phyloP scores from a whole-genome alignment of 208 protist species.

The Crithidia sp. region DNA sequence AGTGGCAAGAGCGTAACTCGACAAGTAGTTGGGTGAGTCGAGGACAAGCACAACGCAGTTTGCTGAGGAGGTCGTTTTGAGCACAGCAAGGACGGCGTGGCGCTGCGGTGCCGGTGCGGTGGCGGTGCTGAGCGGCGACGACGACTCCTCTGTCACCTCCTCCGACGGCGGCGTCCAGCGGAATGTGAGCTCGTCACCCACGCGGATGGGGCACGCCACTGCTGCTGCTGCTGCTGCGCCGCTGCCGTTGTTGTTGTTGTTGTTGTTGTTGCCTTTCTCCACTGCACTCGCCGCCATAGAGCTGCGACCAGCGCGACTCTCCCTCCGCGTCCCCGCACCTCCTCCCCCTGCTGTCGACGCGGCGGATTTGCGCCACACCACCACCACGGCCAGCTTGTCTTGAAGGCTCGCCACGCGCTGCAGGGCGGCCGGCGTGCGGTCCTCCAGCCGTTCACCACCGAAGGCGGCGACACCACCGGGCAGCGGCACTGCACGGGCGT shows the following conservation, averaged over 20 bases:
- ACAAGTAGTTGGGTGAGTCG: constrained; percentile 17
- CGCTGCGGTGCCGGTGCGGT: constrained; percentile 13
- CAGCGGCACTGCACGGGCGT: constrained; percentile 12
- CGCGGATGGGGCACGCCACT: constrained; percentile 11
- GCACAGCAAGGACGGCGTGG: constrained; percentile 13
- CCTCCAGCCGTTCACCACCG: constrained; percentile 7
- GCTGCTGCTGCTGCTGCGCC: neutral
- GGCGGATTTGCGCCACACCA: neutral
- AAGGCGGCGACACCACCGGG: constrained; percentile 28
- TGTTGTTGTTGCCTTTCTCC: neutral
- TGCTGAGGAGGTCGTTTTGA: constrained; percentile 7
- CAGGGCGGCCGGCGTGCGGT: constrained; percentile 4
- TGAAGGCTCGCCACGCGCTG: neutral
- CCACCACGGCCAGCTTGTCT: constrained; percentile 11
- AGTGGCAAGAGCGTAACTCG: neutral
- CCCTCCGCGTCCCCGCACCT: too few species aligned
- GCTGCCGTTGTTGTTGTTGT: neutral
- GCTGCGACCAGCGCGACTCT: too few species aligned
- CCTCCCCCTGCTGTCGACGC: neutral
- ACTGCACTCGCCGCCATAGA: neutral
- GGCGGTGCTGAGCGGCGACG: neutral
- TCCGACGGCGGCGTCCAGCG: constrained; percentile 1
- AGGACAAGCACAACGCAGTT: constrained; percentile 26
- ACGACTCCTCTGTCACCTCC: neutral
- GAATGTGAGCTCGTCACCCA: constrained; percentile 37